Conservation (phyloP, 1,139 yeast genomes). For the Neolecta irregularis region DNA sequence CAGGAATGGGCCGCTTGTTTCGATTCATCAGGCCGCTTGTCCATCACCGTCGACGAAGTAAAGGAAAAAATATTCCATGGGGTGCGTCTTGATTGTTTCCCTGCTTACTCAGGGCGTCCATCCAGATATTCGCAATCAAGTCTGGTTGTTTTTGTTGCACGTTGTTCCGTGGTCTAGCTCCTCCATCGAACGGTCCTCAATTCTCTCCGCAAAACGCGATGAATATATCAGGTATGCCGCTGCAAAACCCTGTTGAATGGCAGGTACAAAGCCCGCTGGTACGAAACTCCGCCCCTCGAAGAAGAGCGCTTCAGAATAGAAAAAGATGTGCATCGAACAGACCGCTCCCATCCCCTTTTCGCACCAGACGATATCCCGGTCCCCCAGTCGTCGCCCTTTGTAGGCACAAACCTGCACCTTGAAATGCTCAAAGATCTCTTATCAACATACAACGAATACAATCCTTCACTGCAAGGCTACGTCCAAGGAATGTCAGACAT, state of each 20-base stretch:
- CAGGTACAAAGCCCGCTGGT: constrained; percentile 33
- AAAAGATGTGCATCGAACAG: constrained; percentile 87
- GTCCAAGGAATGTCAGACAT: constrained; percentile 99
- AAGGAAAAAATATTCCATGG: constrained; percentile 81
- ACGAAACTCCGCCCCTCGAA: constrained; percentile 50
- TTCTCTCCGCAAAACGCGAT: constrained; percentile 41
- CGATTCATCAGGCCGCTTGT: constrained; percentile 59
- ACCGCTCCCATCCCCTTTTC: constrained; percentile 56
- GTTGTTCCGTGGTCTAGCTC: constrained; percentile 86
- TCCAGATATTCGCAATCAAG: constrained; percentile 45
- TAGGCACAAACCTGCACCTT: constrained; percentile 51
- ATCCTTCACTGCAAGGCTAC: constrained; percentile 71
- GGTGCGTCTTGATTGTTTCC: constrained; percentile 6
- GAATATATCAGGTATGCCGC: constrained; percentile 59
- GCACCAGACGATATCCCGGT: constrained; percentile 36
- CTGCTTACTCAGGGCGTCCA: constrained; percentile 36
- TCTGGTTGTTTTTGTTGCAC: constrained; percentile 72
- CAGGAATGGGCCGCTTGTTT: constrained; percentile 81
- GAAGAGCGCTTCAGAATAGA: constrained; percentile 70
- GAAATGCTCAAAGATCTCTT: constrained; percentile 60
- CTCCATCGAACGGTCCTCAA: constrained; percentile 44
- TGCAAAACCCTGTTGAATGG: constrained; percentile 43
- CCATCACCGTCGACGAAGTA: constrained; percentile 59
- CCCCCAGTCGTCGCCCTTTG: constrained; percentile 39
- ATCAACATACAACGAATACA: constrained; percentile 72